Base-by-base conservation (phyloP, 2,329 filamentous ascomycete species). In the Plenodomus tracheiphilus region DNA sequence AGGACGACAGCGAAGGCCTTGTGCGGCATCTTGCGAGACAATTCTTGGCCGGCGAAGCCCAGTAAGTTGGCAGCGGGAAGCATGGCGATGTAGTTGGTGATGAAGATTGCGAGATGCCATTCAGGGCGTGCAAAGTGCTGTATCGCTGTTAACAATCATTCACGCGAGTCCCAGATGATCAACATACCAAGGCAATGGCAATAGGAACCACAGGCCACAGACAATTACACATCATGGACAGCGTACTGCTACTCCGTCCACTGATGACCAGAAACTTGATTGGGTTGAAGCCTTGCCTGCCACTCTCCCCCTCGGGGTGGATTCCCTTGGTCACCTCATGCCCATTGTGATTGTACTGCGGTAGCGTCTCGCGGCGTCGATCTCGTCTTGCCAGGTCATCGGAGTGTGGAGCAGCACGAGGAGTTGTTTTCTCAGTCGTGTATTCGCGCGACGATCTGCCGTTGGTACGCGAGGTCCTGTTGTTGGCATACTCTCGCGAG, bases 161-260 rank as follows among this genome's bases (percentile, higher is more conserved):
- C 5, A 6, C 9, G 10, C 9, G 8, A 35, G 28, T 13, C 25
- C 13, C 1, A 2, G 11, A 4, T n/a, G 3, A 20, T 15, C n/a
- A 47, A 52, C 63, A 17, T 67, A 85, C 64, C 72, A 89, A 74
- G n/a, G 78, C 85, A 57, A 91, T 84, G 16, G 87, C 87, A 22
- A 82, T 83, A 6, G 87, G 87, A 2, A 91, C 87, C 51, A 89
- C 78, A 4, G 88, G 88, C 87, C 87, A 91, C 30, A 91, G 79
- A 20, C 89, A 61, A 65, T 91, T 91, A 62, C 88, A 85, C 42
- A 79, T 66, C 66, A 80, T 81, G 8, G 87, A 89, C 11, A 84
- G 74, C 22, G 75, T 79, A 64, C 83, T 86, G 22, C 83, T 83
- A 38, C 86, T 89, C 42, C 73, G 76, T 72, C 83, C 85, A 66